Conservation (phyloP, 2,329 filamentous ascomycete genomes). For the Fusarium coicis region DNA sequence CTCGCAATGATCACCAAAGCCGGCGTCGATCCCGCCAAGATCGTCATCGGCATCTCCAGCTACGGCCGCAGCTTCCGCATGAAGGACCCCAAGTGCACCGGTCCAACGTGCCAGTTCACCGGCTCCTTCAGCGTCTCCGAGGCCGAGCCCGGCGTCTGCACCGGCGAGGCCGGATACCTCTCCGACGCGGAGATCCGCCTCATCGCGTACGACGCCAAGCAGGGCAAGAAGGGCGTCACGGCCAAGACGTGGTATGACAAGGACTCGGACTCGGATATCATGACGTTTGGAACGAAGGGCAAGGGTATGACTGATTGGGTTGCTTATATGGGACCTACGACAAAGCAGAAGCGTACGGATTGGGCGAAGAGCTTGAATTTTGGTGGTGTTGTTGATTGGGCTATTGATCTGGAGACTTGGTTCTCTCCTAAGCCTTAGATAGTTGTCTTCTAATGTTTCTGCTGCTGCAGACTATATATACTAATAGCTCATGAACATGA, state of each 20-base stretch:
- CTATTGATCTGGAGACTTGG: conserved; percentile 44
- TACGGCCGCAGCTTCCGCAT: conserved; percentile 47
- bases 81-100: conserved; percentile 40
- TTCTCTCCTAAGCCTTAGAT: conserved; percentile 34
- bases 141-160: conserved; percentile 43
- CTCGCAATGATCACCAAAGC: conserved; percentile 53
- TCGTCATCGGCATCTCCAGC: conserved; percentile 44
- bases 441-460: conserved; percentile 1
- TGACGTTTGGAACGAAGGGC: conserved; percentile 36
- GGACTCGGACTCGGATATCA: conserved; percentile 39
- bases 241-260: conserved; percentile 37
- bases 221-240: conserved; percentile 25
- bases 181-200: conserved; percentile 46
- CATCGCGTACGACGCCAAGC: conserved; percentile 37
- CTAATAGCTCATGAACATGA: conserved; percentile 12
- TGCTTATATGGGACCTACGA: conserved; percentile 44
- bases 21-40: conserved; percentile 47
- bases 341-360: conserved; percentile 36
- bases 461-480: neutral
- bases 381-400: conserved; percentile 47
- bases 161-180: conserved; percentile 40
- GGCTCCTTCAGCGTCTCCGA: conserved; percentile 38
- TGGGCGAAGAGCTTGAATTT: conserved; percentile 43
- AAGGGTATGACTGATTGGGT: conserved; percentile 45
- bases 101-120: conserved; percentile 40